Evolutionary conservation across 225 moss, liverwort and hornwort genomes (phyloP), one percentile per base, ranked within the genome.

Genomic region (Sphagnum tenellum): DNA sequence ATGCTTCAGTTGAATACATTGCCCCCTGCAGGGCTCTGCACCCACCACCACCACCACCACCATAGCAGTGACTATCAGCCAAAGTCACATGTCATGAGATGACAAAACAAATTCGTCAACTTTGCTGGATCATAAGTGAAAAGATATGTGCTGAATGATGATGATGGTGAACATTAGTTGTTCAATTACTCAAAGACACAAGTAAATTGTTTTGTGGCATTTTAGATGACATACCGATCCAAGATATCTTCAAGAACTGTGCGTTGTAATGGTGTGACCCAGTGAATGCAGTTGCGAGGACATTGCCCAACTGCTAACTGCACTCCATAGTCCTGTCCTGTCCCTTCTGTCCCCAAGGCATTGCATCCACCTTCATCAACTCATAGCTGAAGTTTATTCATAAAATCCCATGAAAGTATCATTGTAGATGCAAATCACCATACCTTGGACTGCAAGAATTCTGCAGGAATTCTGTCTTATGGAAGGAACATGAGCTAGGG

Each of bases 281-380:
- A 90, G 68, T 93, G 90, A 60, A 98, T 90, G 80, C 98, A 98
- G 68, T 86, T 93, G 55, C 83, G 87, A 69, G 98, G 98, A 69
- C 98, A 98, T 45, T 98, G 98, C 46, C 98, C 98, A 64, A 93
- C 93, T 57, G 98, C 98, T 63, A 93, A 74, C 74, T 98, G 90
- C 57, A 98, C 86, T 66, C 75, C 75, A 68, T 98, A 98, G 46
- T 89, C 89, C 65, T 76, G 83, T 70, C 79, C 89, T 82, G 81
- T 78, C 49, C 88, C 95, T 80, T 71, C 52, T 29, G 29, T 29
- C 29, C 29, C 29, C 29, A 29, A 29, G 29, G 29, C 29, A 29
- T 29, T 29, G 29, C 29, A 29, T 29, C 29, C 50, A 66, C 3
- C 66, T 12, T 4, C 65, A 66, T 12, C 7, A 47, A 1, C 11